phyloP scores from a whole-genome alignment of 768 basidiomycete species.

The Pleurotus tuber-regium region DNA sequence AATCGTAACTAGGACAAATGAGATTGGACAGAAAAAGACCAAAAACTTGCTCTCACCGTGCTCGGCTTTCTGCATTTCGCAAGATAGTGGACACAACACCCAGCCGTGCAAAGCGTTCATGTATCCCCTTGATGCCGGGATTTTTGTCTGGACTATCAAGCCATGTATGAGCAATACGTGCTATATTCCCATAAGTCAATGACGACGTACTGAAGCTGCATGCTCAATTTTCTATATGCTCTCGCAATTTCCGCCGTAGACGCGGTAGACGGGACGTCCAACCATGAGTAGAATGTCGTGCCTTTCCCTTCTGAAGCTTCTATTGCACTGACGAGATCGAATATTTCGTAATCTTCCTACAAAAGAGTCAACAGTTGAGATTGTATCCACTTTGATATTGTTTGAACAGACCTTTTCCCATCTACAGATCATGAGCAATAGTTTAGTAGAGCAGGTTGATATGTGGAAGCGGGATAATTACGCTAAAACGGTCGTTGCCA shows the following conservation, averaged over 20 bases:
- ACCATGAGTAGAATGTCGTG: slow-evolving; percentile 94
- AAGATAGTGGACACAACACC: slow-evolving; percentile 85
- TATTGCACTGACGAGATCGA: slow-evolving; percentile 84
- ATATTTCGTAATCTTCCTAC: slow-evolving; percentile 95
- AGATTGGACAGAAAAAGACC: slow-evolving; percentile 5
- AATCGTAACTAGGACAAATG: slow-evolving; percentile 63
- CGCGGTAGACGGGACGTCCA: slow-evolving; percentile 77
- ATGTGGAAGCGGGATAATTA: slow-evolving; percentile 34
- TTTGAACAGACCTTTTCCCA: slow-evolving; percentile 63
- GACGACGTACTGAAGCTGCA: slow-evolving; percentile 77
- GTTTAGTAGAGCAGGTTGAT: slow-evolving; percentile 7
- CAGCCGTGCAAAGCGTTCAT: slow-evolving; percentile 89
- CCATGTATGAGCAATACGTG: slow-evolving; percentile 4
- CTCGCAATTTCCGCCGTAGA: slow-evolving; percentile 75
- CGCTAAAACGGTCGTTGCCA: slow-evolving; percentile 57
- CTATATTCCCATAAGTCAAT: not conserved
- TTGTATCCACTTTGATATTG: not conserved
- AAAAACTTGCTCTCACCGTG: slow-evolving; percentile 51
- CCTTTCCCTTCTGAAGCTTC: slow-evolving; percentile 88
- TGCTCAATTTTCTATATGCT: slow-evolving; percentile 90
- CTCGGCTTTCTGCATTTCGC: slow-evolving; percentile 68
- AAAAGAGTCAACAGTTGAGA: not conserved
- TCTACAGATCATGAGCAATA: slow-evolving; percentile 30
- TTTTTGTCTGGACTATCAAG: slow-evolving; percentile 89
- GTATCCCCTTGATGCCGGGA: slow-evolving; percentile 73